Percentiles rank a stretch among this genome's conserved stretches.
Evolutionary conservation across 2,329 filamentous ascomycete genomes (phyloP).

Genomic region (Aspergillus fijiensis): DNA sequence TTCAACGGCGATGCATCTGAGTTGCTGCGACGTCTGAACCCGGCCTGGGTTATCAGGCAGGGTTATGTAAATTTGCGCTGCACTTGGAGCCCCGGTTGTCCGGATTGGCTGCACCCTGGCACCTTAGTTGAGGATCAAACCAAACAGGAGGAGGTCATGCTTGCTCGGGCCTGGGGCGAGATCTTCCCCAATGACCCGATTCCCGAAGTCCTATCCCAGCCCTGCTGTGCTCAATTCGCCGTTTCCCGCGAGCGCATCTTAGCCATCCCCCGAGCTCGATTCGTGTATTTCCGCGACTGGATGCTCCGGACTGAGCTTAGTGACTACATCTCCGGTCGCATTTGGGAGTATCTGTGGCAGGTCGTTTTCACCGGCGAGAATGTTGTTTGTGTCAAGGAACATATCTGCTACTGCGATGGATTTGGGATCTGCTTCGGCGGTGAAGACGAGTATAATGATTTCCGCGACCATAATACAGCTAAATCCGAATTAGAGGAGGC

Average conservation of each 20-base stretch:
- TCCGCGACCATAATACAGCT: conserved; percentile 45
- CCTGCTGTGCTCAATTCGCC: conserved; percentile 66
- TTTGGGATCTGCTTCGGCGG: conserved; percentile 62
- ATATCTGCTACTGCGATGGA: conserved; percentile 63
- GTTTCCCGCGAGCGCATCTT: conserved; percentile 58
- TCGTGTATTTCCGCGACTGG: conserved; percentile 61
- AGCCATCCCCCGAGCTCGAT: conserved; percentile 53
- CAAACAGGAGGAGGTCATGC: conserved; percentile 50
- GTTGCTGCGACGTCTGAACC: conserved; percentile 53
- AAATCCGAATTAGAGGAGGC: conserved; percentile 36
- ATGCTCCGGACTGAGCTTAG: conserved; percentile 56
- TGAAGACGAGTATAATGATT: conserved; percentile 50
- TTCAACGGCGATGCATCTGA: conserved; percentile 51
- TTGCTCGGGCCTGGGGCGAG: conserved; percentile 49
- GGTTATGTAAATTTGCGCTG: conserved; percentile 64
- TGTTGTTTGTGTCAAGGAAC: conserved; percentile 49
- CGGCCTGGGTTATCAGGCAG: conserved; percentile 51
- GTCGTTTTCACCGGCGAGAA: conserved; percentile 57
- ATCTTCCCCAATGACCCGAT: conserved; percentile 47
- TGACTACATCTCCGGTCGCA: conserved; percentile 58
- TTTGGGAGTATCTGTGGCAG: conserved; percentile 67
- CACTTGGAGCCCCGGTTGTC: conserved; percentile 58
- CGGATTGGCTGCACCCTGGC: conserved; percentile 56
- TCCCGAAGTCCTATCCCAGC: conserved; percentile 55
- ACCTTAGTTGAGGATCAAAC: conserved; percentile 38